Evolutionary conservation across 805 yeast species (phyloP), one percentile per base, ranked within the genome.

Genomic region (Kregervanrija fluxuum): DNA sequence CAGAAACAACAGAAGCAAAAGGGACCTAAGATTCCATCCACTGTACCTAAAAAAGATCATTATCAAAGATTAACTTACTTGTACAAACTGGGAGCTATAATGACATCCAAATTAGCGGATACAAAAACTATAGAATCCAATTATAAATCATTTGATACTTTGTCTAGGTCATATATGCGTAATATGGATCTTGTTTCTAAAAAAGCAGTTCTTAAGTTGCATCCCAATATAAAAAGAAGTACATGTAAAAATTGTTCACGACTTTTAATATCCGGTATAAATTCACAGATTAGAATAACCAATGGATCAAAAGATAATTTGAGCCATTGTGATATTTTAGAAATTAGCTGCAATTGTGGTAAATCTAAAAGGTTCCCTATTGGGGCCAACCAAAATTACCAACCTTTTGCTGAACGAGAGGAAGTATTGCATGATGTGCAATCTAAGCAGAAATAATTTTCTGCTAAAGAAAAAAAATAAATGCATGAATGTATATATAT

Each of bases 231-330:
- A 10, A 88, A 88, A 60, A 68, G 95, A 51, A 69, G 74, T 0
- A 56, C 81, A 12, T 88, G 96, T 62, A 86, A 85, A 53, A 65
- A 64, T 33, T 88, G 96, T 60, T 63, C 73, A 38, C 59, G 78
- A 8, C 48, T 74, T 9, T 64, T 74, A 48, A 54, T 77, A 1
- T 78, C 82, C 0, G 82, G 80, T 0, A 41, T 67, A 13, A 69
- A 72, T 14, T 54, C 73, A 41, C 39, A 57, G 1, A 51, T 69
- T 2, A 58, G 65, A 15, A 44, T 81, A 1, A 68, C 62, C 32
- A 78, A 80, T 54, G 42, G 41, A 12, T 73, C 77, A 14, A 69
- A 65, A 38, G 34, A 42, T 0, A 40, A 60, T 30, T 32, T 52
- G 1, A 12, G n/a, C 8, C 57, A 62, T 16, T 65, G 69, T 49